phyloP scores from a whole-genome alignment of 2,329 filamentous ascomycete species.

The Dactylella cylindrospora region DNA sequence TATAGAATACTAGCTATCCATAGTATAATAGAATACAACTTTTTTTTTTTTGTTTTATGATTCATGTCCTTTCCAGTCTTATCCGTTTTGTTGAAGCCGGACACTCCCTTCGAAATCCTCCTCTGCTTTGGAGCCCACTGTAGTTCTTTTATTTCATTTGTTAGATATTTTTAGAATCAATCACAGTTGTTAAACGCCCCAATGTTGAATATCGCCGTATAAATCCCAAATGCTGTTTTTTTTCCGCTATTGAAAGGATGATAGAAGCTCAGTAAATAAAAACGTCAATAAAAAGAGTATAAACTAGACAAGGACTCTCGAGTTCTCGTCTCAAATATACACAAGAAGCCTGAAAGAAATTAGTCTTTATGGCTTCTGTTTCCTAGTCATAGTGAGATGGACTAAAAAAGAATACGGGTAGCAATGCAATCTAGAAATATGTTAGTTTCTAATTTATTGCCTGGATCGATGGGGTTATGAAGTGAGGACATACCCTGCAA shows the following conservation, averaged over 20 bases:
- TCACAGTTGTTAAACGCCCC: no score
- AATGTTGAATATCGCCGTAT: slow-evolving; percentile 25
- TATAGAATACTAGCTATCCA: slow-evolving; percentile 14
- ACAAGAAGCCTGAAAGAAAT: no score
- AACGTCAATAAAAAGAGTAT: slow-evolving; percentile 5
- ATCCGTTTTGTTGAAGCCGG: slow-evolving; percentile 43
- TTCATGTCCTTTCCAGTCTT: no score
- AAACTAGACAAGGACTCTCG: slow-evolving; percentile 4
- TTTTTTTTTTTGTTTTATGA: not conserved
- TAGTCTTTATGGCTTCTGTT: no score
- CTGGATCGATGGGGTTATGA: not conserved
- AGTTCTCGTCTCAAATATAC: slow-evolving; percentile 8
- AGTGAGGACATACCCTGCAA: slow-evolving; percentile 67
- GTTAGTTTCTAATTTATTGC: slow-evolving; percentile 21
- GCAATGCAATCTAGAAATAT: slow-evolving; percentile 51
- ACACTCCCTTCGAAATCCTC: not conserved
- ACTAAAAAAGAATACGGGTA: slow-evolving; percentile 52
- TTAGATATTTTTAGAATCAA: no score
- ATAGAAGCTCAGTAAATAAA: not conserved
- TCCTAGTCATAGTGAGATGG: no score
- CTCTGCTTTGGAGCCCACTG: slow-evolving; percentile 1
- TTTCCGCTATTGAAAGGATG: not conserved
- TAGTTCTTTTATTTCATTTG: no score
- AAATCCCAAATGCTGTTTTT: slow-evolving; percentile 1
- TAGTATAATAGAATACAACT: not conserved